Conservation (phyloP, 306 rosid species). For the Leucaena leucocephala region DNA sequence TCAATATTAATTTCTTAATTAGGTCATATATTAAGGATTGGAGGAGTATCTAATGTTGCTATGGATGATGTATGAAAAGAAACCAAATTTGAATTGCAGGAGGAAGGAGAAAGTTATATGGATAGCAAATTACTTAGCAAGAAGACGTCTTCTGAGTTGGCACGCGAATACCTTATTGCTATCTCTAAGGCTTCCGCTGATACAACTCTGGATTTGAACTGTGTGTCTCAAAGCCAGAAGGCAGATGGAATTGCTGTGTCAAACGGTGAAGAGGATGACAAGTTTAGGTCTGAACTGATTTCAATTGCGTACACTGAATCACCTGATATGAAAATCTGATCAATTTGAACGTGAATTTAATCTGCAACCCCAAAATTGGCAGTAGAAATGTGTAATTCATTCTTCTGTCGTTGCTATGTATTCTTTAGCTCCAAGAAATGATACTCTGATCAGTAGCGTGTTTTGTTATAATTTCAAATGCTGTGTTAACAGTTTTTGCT, state of each 20-base stretch:
- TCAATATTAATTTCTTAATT: too few relatives aligned
- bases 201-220: constrained; percentile 33
- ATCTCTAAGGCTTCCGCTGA: constrained; percentile 45
- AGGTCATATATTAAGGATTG: too few relatives aligned
- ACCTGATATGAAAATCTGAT: constrained; percentile 45
- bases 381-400: constrained; percentile 19
- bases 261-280: constrained; percentile 38
- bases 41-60: constrained; percentile 8
- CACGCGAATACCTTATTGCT: constrained; percentile 54
- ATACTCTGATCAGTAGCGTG: constrained; percentile 28
- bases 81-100: constrained; percentile 44
- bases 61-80: constrained; percentile 27
- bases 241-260: constrained; percentile 35
- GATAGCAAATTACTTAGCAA: constrained; percentile 45
- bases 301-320: constrained; percentile 53
- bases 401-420: constrained; percentile 12
- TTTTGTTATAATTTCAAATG: constrained; percentile 29
- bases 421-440: constrained; percentile 13
- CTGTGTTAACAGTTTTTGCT: constrained; percentile 3
- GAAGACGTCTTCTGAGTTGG: constrained; percentile 44
- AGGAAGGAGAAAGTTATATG: constrained; percentile 46
- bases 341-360: constrained; percentile 23
- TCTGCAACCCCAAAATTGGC: constrained; percentile 15
- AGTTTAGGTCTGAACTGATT: constrained; percentile 50
- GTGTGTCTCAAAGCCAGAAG: constrained; percentile 40